phyloP scores from a whole-genome alignment of 2,329 filamentous ascomycete genomes.

The Scedosporium apiospermum region DNA sequence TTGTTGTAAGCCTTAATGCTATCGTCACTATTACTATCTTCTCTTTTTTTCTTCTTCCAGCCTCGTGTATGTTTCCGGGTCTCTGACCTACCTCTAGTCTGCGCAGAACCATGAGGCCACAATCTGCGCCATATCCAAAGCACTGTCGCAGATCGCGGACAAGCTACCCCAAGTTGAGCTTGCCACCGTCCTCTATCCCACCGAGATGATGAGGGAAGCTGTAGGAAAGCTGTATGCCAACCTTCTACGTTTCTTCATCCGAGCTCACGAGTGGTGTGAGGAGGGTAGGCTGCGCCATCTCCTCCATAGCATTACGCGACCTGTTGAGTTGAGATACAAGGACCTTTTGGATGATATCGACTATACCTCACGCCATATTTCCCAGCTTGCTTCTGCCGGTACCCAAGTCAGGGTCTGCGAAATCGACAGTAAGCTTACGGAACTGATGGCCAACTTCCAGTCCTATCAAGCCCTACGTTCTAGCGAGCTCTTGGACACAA shows the following conservation, averaged over 20 bases:
- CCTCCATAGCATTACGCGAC: background rate
- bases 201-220: background rate
- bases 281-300: background rate
- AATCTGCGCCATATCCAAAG: background rate
- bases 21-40: too few relatives aligned
- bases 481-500: background rate
- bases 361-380: background rate
- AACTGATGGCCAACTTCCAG: background rate
- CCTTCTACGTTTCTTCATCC: background rate
- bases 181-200: background rate
- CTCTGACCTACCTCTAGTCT: background rate
- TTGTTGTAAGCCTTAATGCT: too few relatives aligned
- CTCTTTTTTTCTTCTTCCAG: too few relatives aligned
- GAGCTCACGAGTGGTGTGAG: background rate
- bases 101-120: background rate
- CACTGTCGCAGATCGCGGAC: background rate
- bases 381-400: background rate
- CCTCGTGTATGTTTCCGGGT: too few relatives aligned
- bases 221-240: background rate
- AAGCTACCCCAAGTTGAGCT: background rate
- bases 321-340: background rate
- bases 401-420: background rate
- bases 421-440: background rate
- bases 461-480: background rate
- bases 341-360: background rate